Evolutionary conservation across 2,329 filamentous ascomycete genomes (phyloP), one percentile per base, ranked within the genome.

Genomic region (Torrubiellomyces zombiae): DNA sequence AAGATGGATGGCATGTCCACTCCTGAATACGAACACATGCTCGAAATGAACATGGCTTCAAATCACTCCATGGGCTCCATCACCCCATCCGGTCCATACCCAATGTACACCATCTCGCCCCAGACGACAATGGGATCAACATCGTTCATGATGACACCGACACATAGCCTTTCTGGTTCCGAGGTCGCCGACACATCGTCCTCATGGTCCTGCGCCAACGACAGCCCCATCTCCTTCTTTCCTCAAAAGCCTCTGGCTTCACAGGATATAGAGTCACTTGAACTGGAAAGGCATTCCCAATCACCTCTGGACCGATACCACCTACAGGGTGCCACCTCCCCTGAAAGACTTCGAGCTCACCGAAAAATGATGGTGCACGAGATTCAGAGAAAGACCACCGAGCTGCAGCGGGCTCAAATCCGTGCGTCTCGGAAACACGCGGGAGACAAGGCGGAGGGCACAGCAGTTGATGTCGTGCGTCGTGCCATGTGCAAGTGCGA

Each of bases 401-500:
- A 54, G 7, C 48, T 64, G 1, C 58, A 60, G 16, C 44, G 47
- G 21, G 50, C 44, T 4, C 56, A 60, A 31, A 46, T 49, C 19
- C 35, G 44, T 23, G 32, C 39, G 7, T 36, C 41, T 10, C 38
- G 46, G n/a, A 51, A 44, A 34, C 35, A 38, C 14, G 28, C 37
- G 3, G 28, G 25, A 3, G 37, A 33, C 10, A 49, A 46, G 35
- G 28, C 38, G 3, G 43, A 51, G 7, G 31, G 38, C 11, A 31
- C 35, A 1, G 36, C 37, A 4, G 42, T 52, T 8, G 47, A 52
- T n/a, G 45, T 52, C 9, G 48, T 51, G 8, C 45, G 45, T n/a
- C 35, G 47, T 22, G 48, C 45, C 35, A 55, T 47, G 44, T 59
- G 43, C 47, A 50, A 55, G 32, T 67, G 62, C 33, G 45, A 54